A percentile compares a stretch with the other conserved stretches of the same genome.
These are phyloP conservation scores for Musa balbisiana DNA, from an alignment of 202 grass and related monocot genomes.

Conservation along the genomic window DNA sequence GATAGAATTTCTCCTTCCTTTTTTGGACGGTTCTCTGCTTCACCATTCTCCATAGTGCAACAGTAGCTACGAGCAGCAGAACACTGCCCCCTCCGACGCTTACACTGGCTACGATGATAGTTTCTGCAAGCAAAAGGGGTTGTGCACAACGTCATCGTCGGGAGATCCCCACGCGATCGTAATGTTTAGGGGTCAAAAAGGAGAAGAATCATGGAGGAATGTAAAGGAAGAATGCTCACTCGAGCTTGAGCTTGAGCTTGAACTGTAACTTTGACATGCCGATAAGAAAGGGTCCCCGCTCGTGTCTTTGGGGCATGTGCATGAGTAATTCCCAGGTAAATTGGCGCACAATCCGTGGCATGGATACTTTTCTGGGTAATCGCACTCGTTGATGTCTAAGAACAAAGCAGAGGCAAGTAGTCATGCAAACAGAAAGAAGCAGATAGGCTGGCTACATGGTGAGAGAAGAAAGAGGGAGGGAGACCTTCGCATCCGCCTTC, in stretches of 20 bases:
- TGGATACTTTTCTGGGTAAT: fast-evolving
- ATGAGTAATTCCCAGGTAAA: not conserved
- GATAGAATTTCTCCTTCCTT: not conserved
- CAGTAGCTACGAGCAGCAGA: not conserved
- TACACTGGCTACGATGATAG: too few species aligned
- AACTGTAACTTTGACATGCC: too few species aligned
- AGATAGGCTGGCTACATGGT: not conserved
- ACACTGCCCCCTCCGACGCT: not conserved
- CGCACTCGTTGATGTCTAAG: not conserved
- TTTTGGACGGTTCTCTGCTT: not conserved
- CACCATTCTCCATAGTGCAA: not conserved
- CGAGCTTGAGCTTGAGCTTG: not conserved
- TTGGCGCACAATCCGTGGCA: not conserved
- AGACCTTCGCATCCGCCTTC: not conserved
- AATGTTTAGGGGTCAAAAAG: too few species aligned
- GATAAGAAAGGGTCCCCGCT: not conserved
- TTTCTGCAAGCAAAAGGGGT: not conserved
- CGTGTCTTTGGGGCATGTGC: not conserved
- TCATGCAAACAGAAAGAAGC: not conserved
- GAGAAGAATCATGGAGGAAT: not conserved
- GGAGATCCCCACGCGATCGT: too few species aligned
- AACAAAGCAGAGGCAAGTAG: too few species aligned
- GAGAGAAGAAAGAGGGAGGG: too few species aligned
- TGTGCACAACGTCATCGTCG: not conserved
- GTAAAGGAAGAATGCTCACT: not conserved